Evolutionary conservation across 192 early-diverging fungal genomes (phyloP).

Genomic region (Mortierella hygrophila): DNA sequence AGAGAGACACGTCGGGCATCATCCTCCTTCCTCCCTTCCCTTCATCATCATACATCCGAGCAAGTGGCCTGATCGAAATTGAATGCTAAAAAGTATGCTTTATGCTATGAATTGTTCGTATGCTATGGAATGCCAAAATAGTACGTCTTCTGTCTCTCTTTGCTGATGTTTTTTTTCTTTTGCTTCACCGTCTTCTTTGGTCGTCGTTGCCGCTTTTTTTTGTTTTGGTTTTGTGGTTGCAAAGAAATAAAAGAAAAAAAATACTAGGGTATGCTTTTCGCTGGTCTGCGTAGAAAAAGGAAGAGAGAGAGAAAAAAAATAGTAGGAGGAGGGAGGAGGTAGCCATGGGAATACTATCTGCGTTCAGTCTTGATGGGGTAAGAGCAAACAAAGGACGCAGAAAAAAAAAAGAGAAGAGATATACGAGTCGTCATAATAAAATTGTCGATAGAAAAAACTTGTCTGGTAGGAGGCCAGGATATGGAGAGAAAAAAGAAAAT

Average conservation of each 20-base stretch:
- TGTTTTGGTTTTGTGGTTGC: background rate
- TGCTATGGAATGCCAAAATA: conserved; percentile 4
- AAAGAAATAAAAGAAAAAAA: background rate
- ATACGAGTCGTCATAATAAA: background rate
- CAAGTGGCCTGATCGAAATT: background rate
- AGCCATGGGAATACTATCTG: conserved; percentile 6
- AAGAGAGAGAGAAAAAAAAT: background rate
- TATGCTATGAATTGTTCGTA: background rate
- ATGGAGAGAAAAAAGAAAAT: background rate
- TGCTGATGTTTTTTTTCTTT: background rate
- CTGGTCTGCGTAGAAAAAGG: background rate
- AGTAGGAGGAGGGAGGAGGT: background rate
- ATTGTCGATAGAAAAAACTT: background rate
- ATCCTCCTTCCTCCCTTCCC: background rate
- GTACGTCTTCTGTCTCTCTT: background rate
- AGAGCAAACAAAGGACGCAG: conserved; percentile 7
- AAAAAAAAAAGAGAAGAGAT: background rate
- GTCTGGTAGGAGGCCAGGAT: background rate
- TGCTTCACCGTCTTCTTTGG: background rate
- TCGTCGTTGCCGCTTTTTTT: background rate
- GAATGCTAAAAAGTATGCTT: background rate
- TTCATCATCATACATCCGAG: background rate
- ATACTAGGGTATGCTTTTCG: conserved; percentile 5
- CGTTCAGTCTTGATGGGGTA: background rate
- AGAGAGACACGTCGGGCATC: background rate